Conservation (phyloP, 805 yeast genomes). For the Wickerhamomyces bisporus region DNA sequence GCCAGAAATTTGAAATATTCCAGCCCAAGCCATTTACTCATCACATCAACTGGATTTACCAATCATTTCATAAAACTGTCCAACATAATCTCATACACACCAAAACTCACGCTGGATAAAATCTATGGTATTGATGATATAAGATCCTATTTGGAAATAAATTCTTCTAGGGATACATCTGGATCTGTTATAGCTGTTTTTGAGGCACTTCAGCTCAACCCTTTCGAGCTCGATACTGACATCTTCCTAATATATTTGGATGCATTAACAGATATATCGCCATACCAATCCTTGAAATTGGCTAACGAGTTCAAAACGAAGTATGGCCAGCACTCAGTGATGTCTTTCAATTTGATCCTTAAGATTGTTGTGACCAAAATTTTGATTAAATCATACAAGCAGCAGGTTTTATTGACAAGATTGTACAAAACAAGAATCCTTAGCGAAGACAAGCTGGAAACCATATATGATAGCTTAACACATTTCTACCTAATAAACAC, state of each 20-base stretch:
- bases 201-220: conserved; percentile 10
- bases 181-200: conserved; percentile 17
- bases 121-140: conserved; percentile 8
- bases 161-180: conserved; percentile 15
- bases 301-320: conserved; percentile 6
- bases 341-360: conserved; percentile 10
- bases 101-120: conserved; percentile 4
- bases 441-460: conserved; percentile 6
- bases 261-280: conserved; percentile 15
- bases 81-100: conserved; percentile 20
- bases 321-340: neutral
- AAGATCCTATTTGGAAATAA: conserved; percentile 6
- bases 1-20: conserved; percentile 10
- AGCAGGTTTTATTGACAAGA: conserved; percentile 3
- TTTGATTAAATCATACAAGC: conserved; percentile 17
- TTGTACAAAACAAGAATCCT: conserved; percentile 1
- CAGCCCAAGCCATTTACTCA: conserved; percentile 8
- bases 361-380: conserved; percentile 14
- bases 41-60: conserved; percentile 9
- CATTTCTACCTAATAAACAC: conserved; percentile 1
- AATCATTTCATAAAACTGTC: conserved; percentile 18
- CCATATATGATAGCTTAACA: conserved; percentile 12
- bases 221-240: conserved; percentile 14
- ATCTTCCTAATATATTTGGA: conserved; percentile 19
- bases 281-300: conserved; percentile 3